Evolutionary conservation across 176 grass and related monocot species (phyloP).

Genomic region (Ampelocalamus luodianensis): DNA sequence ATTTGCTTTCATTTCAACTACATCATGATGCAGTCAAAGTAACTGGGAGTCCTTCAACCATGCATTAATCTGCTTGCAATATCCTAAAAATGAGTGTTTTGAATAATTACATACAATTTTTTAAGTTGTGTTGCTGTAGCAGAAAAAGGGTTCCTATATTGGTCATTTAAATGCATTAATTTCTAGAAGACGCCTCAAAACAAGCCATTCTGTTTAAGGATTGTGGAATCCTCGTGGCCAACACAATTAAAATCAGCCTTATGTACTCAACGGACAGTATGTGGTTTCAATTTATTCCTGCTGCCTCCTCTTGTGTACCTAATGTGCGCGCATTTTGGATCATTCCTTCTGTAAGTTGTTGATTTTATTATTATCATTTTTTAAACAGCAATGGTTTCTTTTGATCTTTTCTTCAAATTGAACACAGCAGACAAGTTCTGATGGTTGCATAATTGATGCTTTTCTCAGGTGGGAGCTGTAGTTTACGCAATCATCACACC

Average conservation of each 20-base stretch:
- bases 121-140: not conserved
- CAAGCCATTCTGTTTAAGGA: not conserved
- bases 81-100: not conserved
- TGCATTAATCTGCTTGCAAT: not conserved
- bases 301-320: not conserved
- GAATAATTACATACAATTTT: not conserved
- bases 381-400: not conserved
- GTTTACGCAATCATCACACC: conserved; percentile 73
- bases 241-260: not conserved
- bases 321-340: not conserved
- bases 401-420: not conserved
- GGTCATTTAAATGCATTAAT: not conserved
- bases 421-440: not conserved
- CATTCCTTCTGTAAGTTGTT: not conserved
- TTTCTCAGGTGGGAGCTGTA: conserved; percentile 70
- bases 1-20: not conserved
- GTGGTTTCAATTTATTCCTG: not conserved
- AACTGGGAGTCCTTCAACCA: not conserved
- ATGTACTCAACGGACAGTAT: not conserved
- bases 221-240: not conserved
- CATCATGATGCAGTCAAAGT: not conserved
- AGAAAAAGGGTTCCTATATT: not conserved
- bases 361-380: not conserved
- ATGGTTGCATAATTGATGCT: not conserved
- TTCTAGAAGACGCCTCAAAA: not conserved